phyloP scores from a whole-genome alignment of 192 early-diverging fungal species.

The Entophlyctis helioformis region DNA sequence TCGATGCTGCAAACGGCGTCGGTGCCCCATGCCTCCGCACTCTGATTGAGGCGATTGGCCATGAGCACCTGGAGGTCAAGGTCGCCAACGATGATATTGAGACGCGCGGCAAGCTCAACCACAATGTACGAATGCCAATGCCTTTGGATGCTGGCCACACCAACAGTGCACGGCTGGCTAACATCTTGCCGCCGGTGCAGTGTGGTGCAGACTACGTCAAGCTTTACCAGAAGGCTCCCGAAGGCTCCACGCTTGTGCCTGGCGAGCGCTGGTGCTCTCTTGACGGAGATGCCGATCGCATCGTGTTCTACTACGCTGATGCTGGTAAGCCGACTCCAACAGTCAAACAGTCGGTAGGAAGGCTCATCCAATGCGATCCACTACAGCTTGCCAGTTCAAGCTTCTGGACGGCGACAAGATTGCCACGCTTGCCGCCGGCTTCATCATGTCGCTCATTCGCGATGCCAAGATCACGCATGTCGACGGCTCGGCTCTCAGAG shows the following conservation, averaged over 20 bases:
- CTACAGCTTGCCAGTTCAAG: slow-evolving; percentile 59
- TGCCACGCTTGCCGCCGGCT: slow-evolving; percentile 83
- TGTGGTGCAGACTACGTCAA: slow-evolving; percentile 99
- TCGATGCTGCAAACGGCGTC: slow-evolving; percentile 95
- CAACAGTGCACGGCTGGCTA: too few species aligned
- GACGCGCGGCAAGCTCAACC: slow-evolving; percentile 69
- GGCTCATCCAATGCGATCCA: neutral
- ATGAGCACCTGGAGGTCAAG: slow-evolving; percentile 50
- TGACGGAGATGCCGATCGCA: slow-evolving; percentile 97
- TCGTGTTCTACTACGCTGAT: slow-evolving; percentile 90
- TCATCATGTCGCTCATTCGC: slow-evolving; percentile 81
- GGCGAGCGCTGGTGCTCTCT: slow-evolving; percentile 77
- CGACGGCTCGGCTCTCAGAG: slow-evolving; percentile 42
- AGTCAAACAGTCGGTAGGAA: neutral
- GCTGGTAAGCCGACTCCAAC: slow-evolving; percentile 36
- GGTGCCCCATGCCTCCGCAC: slow-evolving; percentile 83
- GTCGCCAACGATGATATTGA: slow-evolving; percentile 67
- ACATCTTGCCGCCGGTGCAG: slow-evolving; percentile 13
- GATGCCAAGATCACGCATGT: slow-evolving; percentile 58
- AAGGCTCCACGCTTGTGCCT: slow-evolving; percentile 46
- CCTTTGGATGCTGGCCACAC: neutral
- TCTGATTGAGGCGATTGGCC: slow-evolving; percentile 51
- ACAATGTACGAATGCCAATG: slow-evolving; percentile 41
- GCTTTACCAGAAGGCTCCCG: slow-evolving; percentile 68
- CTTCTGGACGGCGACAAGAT: slow-evolving; percentile 99